phyloP scores from a whole-genome alignment of 1,139 yeast genomes.

The Geotrichum australiense region DNA sequence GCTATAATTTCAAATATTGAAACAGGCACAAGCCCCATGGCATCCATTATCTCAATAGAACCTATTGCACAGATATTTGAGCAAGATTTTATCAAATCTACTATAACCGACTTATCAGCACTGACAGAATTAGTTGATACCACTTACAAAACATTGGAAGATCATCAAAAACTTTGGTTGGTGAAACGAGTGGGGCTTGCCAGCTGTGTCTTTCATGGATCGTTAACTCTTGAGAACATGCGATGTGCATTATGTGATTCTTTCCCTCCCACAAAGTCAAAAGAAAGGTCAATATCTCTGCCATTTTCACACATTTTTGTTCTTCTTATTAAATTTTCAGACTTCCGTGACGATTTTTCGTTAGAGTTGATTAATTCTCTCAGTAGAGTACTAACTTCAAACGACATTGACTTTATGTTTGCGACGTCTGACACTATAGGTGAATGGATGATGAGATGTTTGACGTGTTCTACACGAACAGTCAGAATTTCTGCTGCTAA shows the following conservation, averaged over 20 bases:
- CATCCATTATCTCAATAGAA: no score
- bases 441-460: conserved; percentile 27
- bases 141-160: conserved; percentile 1
- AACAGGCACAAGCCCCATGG: no score
- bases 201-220: conserved; percentile 10
- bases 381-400: conserved; percentile 19
- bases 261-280: neutral
- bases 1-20: neutral
- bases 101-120: conserved; percentile 2
- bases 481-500: conserved; percentile 26
- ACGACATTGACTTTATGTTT: conserved; percentile 21
- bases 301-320: neutral
- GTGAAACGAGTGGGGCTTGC: conserved; percentile 11
- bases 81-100: conserved; percentile 2
- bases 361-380: conserved; percentile 19
- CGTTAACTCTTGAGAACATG: neutral
- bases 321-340: neutral
- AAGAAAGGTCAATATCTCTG: neutral
- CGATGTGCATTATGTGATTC: conserved; percentile 9
- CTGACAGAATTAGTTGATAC: conserved; percentile 5
- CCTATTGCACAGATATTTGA: conserved; percentile 2
- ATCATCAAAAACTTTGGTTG: conserved; percentile 10
- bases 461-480: conserved; percentile 26
- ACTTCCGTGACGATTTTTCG: conserved; percentile 21
- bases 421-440: conserved; percentile 22